Evolutionary conservation across 495 filamentous ascomycete genomes (phyloP).

Genomic region (Podospora tetraspora): DNA sequence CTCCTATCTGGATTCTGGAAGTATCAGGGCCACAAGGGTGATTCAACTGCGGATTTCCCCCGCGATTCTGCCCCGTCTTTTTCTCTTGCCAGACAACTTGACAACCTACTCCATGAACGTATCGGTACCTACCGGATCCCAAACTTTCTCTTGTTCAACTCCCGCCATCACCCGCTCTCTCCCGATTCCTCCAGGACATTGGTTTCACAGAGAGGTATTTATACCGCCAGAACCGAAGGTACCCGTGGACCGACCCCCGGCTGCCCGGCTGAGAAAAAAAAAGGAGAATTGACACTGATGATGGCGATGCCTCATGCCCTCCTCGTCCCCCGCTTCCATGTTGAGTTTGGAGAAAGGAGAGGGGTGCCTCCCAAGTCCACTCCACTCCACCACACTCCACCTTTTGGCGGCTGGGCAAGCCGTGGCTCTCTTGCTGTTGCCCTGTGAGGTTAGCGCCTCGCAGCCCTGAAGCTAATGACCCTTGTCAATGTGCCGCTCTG

Average conservation of each 20-base stretch:
- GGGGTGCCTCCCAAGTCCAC: background rate
- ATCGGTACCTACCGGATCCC: background rate
- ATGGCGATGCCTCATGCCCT: slow-evolving; percentile 11
- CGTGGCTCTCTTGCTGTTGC: slow-evolving; percentile 10
- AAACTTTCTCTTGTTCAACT: background rate
- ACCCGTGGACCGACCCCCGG: too few relatives aligned
- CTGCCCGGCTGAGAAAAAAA: background rate
- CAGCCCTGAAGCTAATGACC: slow-evolving; percentile 19
- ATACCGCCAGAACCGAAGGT: background rate
- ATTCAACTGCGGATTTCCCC: background rate
- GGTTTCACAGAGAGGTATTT: background rate
- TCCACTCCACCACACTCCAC: background rate
- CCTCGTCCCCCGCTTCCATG: slow-evolving; percentile 1
- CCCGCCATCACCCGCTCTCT: background rate
- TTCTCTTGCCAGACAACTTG: background rate
- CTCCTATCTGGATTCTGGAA: too few relatives aligned
- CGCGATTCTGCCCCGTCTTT: background rate
- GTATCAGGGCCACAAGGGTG: too few relatives aligned
- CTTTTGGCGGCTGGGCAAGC: slow-evolving; percentile 1
- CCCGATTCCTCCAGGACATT: background rate
- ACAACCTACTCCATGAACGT: too few relatives aligned
- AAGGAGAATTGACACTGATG: background rate
- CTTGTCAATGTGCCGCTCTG: slow-evolving; percentile 20
- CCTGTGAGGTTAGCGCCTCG: slow-evolving; percentile 11
- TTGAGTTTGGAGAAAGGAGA: background rate